A percentile compares a stretch with the other conserved stretches of the same genome.
phyloP scores from a whole-genome alignment of 2,329 filamentous ascomycete genomes.

The Cladosporium colombiae region DNA sequence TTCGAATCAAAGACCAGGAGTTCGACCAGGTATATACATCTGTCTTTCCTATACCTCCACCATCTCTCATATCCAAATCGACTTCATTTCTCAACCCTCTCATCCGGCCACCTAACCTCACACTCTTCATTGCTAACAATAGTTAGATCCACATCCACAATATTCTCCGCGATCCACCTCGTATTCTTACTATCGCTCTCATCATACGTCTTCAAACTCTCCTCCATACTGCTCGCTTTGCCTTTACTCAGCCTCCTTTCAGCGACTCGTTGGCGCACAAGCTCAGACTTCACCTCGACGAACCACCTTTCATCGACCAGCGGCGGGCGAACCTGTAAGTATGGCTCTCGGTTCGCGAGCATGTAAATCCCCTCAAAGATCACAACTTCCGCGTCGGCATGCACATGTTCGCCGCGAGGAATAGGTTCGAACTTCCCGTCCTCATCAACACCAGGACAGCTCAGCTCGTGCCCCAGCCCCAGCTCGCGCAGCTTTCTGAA shows the following conservation, averaged over 20 bases:
- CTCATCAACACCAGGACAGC: constrained; percentile 11
- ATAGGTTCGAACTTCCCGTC: constrained; percentile 15
- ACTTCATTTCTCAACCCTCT: neutral
- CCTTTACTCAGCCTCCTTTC: constrained; percentile 27
- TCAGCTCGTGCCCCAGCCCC: constrained; percentile 11
- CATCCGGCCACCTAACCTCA: constrained; percentile 12
- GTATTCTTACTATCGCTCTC: constrained; percentile 13
- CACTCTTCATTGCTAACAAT: constrained; percentile 17
- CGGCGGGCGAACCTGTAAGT: constrained; percentile 35
- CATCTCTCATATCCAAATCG: neutral
- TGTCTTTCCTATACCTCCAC: neutral
- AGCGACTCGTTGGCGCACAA: constrained; percentile 43
- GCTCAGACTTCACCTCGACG: constrained; percentile 41
- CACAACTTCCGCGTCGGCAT: constrained; percentile 14
- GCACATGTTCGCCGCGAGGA: constrained; percentile 4
- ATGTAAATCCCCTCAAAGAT: constrained; percentile 34
- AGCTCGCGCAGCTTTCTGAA: constrained; percentile 13
- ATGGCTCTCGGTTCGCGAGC: constrained; percentile 36
- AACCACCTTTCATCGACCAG: constrained; percentile 47
- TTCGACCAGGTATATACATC: neutral
- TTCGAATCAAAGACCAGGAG: no score
- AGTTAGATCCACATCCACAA: constrained; percentile 8
- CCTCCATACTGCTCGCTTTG: constrained; percentile 14
- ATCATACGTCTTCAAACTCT: constrained; percentile 19
- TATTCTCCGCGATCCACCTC: constrained; percentile 11